These are phyloP conservation scores for Exserohilum turcica DNA, from an alignment of 2,329 filamentous ascomycete genomes.

Conservation along the genomic window DNA sequence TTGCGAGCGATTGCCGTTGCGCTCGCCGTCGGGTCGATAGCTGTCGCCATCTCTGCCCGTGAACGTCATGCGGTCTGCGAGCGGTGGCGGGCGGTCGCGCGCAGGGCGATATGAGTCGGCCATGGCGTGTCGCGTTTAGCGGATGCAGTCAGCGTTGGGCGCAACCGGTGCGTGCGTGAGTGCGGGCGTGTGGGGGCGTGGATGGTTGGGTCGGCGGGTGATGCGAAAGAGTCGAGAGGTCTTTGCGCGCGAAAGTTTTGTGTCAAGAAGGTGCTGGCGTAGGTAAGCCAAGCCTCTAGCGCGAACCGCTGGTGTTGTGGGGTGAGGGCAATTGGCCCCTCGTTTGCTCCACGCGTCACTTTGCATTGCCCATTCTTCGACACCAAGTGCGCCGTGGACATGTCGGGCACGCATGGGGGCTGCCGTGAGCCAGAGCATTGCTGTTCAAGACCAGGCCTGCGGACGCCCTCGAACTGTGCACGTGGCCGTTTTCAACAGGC, in stretches of 20 bases:
- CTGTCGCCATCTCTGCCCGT: conserved; percentile 31
- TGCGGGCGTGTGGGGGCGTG: conserved; percentile 7
- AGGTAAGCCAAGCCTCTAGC: conserved; percentile 20
- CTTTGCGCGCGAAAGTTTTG: conserved; percentile 23
- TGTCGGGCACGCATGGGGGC: too few relatives aligned
- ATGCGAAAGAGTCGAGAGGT: conserved; percentile 10
- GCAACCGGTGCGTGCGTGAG: conserved; percentile 1
- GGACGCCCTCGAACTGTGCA: background rate
- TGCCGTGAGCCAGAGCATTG: too few relatives aligned
- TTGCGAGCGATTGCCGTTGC: conserved; percentile 26
- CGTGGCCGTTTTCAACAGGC: too few relatives aligned
- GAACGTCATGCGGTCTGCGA: conserved; percentile 40
- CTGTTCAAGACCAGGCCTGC: background rate
- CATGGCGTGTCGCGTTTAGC: conserved; percentile 21
- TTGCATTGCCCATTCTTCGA: too few relatives aligned
- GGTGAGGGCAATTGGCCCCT: conserved; percentile 2
- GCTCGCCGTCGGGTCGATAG: conserved; percentile 31
- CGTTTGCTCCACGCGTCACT: background rate
- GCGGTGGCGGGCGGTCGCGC: conserved; percentile 27
- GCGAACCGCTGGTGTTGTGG: conserved; percentile 9
- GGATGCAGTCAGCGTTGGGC: conserved; percentile 7
- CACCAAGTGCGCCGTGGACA: too few relatives aligned
- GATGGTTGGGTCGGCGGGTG: conserved; percentile 9
- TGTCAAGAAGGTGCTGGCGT: conserved; percentile 2
- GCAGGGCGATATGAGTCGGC: conserved; percentile 36